Evolutionary conservation across 2,329 filamentous ascomycete genomes (phyloP), one percentile per base, ranked within the genome.

Genomic region (Venturia carpophila): DNA sequence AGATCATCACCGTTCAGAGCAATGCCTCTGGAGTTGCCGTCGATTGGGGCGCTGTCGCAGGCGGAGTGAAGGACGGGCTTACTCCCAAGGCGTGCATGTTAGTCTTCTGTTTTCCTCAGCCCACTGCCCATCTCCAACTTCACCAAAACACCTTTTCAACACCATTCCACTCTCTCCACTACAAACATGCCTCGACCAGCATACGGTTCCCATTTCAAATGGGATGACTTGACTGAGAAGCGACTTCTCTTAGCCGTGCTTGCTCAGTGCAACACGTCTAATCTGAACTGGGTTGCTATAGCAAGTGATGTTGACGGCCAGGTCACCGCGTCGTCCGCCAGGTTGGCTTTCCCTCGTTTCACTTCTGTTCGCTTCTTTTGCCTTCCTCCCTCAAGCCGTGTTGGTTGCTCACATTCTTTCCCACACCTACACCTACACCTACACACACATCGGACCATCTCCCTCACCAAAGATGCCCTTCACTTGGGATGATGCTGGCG

Each of bases 1-100:
- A 34, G 15, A 64, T 64, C 42, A 39, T 64, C 62, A 24, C 45
- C 19, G 45, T 47, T n/a, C 45, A 47, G 45, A 21, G n/a, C 45
- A 47, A 47, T 47, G 45, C 45, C n/a, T 47, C 45, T 24, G 45
- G 45, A 10, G 4, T 47, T 6, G 5, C 45, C 19, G 24, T 47
- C 45, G 45, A 47, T 47, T 47, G 45, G 45, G 45, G 45, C 19
- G 3, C n/a, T 21, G 45, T 47, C 45, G 45, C 45, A 21, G 45
- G 45, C 6, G 45, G 45, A 9, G 45, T 47, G 45, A 47, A 47
- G 6, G 45, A 47, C 19, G 45, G 45, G 45, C 45, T 47, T 2
- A 47, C 45, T 47, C 45, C 45, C n/a, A 47, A 47, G 10, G 45
- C 45, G n/a, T 47, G 45, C 45, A 21, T 47, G 45, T 49, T 27